Base-by-base conservation (phyloP, 2,329 filamentous ascomycete species). In the Graphilbum fragrans region DNA sequence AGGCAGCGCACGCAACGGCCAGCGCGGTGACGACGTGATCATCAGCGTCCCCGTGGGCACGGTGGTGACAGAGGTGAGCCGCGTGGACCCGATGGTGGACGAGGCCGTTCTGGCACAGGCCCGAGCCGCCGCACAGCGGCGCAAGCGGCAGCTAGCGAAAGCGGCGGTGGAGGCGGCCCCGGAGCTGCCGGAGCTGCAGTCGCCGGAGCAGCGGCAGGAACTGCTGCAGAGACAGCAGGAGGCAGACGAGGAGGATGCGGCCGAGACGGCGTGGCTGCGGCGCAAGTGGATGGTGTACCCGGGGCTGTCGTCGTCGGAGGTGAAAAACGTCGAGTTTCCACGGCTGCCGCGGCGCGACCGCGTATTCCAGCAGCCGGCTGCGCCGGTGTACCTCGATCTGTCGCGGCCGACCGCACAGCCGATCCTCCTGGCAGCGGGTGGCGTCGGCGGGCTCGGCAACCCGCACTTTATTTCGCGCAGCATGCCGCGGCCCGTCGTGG, bases 21-120 rank as follows among this genome's bases (percentile, higher is more conserved):
- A 80, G 52, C 73, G 86, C 48, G 92, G 92, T 38, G 81, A 90
- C 14, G 92, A 98, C 58, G 61, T 95, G 5, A 66, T 96, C 52
- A 77, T 98, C 47, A 82, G 84, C 25, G 92, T 98, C 0, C 92
- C 92, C 0, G 83, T 96, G 5, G 92, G 92, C 4, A 98, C 92
- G 0, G 79, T 98, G 3, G 72, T 98, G 3, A 73, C 85, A 25
- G 92, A 98, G 61, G 63, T 95, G 4, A 75, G 77, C 49, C 72
- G 92, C 31, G 65, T 78, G 41, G 88, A 96, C 55, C 86, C 87
- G 0, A 67, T 83, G 6, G 74, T 74, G 9, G 80, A 87, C 39
- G 82, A 87, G 52, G 56, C 55, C 11, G 50, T 61, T 23, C 49
- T 55, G 14, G 52, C 60, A 46, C 38, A 39, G 9, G 45, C 39